Conservation (phyloP, 176 grass and related monocot species). For the Elymus sibiricus region DNA sequence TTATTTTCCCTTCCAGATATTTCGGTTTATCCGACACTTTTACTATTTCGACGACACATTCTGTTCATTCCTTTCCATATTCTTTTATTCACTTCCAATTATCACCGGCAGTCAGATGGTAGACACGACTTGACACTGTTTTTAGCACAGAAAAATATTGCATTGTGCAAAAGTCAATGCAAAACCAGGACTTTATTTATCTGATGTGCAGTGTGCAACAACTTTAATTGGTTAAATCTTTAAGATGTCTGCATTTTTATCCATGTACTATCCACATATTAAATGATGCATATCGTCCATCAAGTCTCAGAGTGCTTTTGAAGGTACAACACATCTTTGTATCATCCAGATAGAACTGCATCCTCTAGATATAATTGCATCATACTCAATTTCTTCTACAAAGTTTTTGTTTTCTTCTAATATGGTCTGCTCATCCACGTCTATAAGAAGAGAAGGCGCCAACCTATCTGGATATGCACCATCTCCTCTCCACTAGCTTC, state of each 20-base stretch:
- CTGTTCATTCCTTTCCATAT: not conserved
- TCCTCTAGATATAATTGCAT: not conserved
- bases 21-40: not conserved
- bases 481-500: not conserved
- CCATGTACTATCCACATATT: not conserved
- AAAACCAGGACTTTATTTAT: not conserved
- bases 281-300: not conserved
- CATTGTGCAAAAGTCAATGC: not conserved
- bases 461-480: not conserved
- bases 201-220: not conserved
- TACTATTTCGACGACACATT: not conserved
- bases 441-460: not conserved
- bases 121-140: not conserved
- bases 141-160: not conserved
- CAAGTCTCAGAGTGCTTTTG: not conserved
- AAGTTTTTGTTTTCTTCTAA: not conserved
- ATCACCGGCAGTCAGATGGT: not conserved
- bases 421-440: not conserved
- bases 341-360: too few species aligned
- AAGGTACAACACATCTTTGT: too few species aligned
- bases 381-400: not conserved
- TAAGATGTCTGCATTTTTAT: not conserved
- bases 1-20: not conserved
- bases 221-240: not conserved
- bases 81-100: not conserved